phyloP scores from a whole-genome alignment of 139 green algal species.

The Closterium sp. region DNA sequence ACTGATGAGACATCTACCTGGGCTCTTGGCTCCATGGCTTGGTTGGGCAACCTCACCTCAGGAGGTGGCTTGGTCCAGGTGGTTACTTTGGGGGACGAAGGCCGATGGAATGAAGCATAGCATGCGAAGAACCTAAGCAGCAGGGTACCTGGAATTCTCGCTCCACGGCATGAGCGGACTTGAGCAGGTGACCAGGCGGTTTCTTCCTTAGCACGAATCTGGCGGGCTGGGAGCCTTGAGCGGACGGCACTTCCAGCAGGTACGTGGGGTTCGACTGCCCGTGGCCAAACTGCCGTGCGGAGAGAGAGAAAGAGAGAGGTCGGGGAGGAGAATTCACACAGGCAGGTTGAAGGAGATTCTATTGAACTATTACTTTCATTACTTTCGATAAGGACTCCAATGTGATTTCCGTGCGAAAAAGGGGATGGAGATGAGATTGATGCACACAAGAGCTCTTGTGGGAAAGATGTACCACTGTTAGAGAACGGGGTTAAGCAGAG shows the following conservation, averaged over 20 bases:
- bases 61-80: background rate
- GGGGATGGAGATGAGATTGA: background rate
- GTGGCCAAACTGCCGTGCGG: constrained; percentile 73
- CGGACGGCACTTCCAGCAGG: constrained; percentile 68
- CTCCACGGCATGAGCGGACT: constrained; percentile 91
- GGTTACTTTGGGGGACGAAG: no score
- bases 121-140: no score
- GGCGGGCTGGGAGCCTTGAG: background rate
- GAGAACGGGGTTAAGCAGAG: no score
- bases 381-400: no score
- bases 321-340: no score
- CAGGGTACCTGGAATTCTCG: constrained; percentile 67
- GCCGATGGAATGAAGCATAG: no score
- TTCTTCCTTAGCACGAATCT: constrained; percentile 92
- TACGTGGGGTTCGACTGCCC: constrained; percentile 97
- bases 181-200: constrained; percentile 83
- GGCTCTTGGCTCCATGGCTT: background rate
- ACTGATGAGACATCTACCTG: constrained; percentile 70
- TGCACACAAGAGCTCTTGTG: no score
- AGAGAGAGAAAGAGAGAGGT: background rate
- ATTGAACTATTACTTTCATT: no score
- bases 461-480: no score
- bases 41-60: constrained; percentile 18
- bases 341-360: no score
- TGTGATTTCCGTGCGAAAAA: no score